Conservation (phyloP, 345 rosid genomes). For the Dipteronia sinensis region DNA sequence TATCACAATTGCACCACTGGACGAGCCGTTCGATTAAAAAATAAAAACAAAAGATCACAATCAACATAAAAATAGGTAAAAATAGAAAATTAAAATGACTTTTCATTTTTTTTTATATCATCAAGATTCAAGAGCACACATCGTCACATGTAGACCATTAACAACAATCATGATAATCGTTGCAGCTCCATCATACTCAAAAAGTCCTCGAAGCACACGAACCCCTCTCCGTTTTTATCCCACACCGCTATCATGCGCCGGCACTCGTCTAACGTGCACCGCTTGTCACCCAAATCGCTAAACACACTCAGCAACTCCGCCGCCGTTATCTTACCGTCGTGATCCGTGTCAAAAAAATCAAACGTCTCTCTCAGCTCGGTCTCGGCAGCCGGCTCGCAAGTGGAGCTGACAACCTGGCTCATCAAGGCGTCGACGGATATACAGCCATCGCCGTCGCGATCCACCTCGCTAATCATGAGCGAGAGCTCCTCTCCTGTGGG, state of each 20-base stretch:
- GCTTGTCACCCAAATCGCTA: conserved; percentile 62
- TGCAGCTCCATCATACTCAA: conserved; percentile 70
- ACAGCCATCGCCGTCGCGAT: conserved; percentile 42
- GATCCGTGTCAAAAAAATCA: conserved; percentile 75
- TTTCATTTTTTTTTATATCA: background rate
- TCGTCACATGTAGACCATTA: conserved; percentile 31
- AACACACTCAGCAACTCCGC: conserved; percentile 64
- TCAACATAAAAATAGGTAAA: background rate
- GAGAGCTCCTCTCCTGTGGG: conserved; percentile 62
- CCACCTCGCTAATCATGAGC: conserved; percentile 63
- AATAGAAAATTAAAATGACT: background rate
- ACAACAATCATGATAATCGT: conserved; percentile 15
- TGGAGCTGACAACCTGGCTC: conserved; percentile 46
- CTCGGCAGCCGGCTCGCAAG: conserved; percentile 47
- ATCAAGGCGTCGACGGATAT: conserved; percentile 61
- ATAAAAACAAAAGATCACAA: background rate
- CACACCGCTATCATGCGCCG: conserved; percentile 81
- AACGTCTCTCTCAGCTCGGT: conserved; percentile 78
- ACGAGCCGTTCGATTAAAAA: conserved; percentile 1
- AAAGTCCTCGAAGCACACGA: conserved; percentile 92
- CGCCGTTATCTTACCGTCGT: conserved; percentile 86
- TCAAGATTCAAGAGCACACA: conserved; percentile 5
- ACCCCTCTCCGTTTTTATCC: conserved; percentile 74
- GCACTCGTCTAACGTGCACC: conserved; percentile 91
- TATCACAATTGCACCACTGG: background rate